Base-by-base conservation (phyloP, 306 rosid species). In the Heteromeles arbutifolia region DNA sequence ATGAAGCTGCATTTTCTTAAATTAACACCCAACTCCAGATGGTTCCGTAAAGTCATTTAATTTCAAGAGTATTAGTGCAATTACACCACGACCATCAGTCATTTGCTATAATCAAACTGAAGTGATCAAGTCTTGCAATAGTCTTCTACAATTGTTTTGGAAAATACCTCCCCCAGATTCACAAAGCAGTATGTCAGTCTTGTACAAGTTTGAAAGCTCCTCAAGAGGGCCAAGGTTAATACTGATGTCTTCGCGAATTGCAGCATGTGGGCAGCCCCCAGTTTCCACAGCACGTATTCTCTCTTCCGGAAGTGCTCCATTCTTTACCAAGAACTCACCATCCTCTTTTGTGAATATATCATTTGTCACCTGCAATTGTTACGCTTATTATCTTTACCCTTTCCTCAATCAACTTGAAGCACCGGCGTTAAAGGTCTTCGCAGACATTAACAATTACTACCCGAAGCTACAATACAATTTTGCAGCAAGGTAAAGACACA, bases 251-350 rank as follows among this genome's bases (percentile, higher is more conserved):
- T 95, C 99, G 4, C 97, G 85, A 76, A 95, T 90, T 0, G 99
- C 99, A 63, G 99, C 99, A 41, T 90, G 99, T 1, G 99, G 99
- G 64, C 99, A 95, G 12, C 97, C 99, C 41, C 97, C 99, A 67
- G 97, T 92, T 86, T 95, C 99, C 28, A 95, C 96, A 29, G 99
- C 99, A 41, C 97, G 91, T 37, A 95, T 95, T 75, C 99, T 92
- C 85, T 95, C 99, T 78, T 89, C 90, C 0, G 97, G 96, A 59
- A 95, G 90, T 56, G 99, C 99, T 80, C 92, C 93, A 73, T 92
- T 86, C 53, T 85, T 95, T 75, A 95, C 97, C 92, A 95, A 84
- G 81, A 95, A 95, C 78, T 95, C 99, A 53, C 97, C 97, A 77
- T 95, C 99, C 88, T 95, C 99, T 65, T 90, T 92, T 1, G 99